Conservation (phyloP, 2,329 filamentous ascomycete species). For the Fusarium protoensiforme region DNA sequence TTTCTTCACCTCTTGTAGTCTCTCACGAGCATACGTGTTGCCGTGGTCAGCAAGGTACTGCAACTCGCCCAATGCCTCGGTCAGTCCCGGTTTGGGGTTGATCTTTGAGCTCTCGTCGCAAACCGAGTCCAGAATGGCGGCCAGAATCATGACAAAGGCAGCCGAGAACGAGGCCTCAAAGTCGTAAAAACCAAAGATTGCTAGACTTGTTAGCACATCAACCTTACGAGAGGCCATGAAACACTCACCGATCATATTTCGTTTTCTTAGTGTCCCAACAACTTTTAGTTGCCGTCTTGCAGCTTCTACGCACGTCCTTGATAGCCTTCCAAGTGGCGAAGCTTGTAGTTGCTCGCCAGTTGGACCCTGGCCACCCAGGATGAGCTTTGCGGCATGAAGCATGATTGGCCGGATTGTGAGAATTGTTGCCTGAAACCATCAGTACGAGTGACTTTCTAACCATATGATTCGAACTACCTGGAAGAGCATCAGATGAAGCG, state of each 20-base stretch:
- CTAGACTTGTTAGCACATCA: background rate
- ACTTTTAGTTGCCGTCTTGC: slow-evolving; percentile 43
- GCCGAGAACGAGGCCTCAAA: slow-evolving; percentile 43
- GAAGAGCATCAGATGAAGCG: slow-evolving; percentile 47
- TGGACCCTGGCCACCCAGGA: slow-evolving; percentile 37
- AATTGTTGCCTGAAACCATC: slow-evolving; percentile 41
- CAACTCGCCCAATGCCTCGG: slow-evolving; percentile 42
- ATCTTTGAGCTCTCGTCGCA: slow-evolving; percentile 41
- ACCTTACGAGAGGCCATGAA: fast-evolving
- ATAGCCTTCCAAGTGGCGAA: slow-evolving; percentile 42
- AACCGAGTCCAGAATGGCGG: slow-evolving; percentile 40
- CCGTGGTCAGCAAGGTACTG: slow-evolving; percentile 43
- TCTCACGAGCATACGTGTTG: slow-evolving; percentile 41
- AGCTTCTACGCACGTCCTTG: slow-evolving; percentile 44
- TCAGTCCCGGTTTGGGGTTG: slow-evolving; percentile 38
- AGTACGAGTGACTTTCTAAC: background rate
- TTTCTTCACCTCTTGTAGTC: slow-evolving; percentile 37
- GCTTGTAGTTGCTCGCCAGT: slow-evolving; percentile 37
- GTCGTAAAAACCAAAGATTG: slow-evolving; percentile 42
- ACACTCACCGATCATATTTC: slow-evolving; percentile 43
- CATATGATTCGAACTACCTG: slow-evolving; percentile 30
- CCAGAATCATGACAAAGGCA: slow-evolving; percentile 43
- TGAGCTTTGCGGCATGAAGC: slow-evolving; percentile 44
- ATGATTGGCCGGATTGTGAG: slow-evolving; percentile 45
- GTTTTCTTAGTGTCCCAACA: slow-evolving; percentile 42